These are phyloP conservation scores for Phytophthora cactorum DNA, from an alignment of 352 stramenopile genomes.

Conservation along the genomic window DNA sequence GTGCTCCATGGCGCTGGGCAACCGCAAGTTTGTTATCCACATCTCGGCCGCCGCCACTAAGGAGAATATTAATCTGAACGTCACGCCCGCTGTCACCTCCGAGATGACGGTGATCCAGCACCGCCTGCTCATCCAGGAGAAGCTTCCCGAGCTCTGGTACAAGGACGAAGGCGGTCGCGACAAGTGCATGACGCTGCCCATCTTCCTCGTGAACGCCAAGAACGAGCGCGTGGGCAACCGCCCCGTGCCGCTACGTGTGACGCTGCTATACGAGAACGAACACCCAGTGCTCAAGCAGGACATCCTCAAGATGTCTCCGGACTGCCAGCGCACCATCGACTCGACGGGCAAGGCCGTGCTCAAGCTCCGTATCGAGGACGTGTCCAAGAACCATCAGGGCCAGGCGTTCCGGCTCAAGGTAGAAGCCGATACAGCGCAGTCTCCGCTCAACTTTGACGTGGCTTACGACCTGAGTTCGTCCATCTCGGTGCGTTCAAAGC, in stretches of 20 bases:
- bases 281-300: conserved; percentile 94
- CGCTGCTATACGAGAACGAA: conserved; percentile 89
- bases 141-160: conserved; percentile 87
- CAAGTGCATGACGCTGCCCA: conserved; percentile 87
- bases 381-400: conserved; percentile 97
- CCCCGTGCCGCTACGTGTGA: conserved; percentile 79
- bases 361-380: conserved; percentile 94
- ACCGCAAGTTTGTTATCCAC: conserved; percentile 88
- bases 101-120: conserved; percentile 90
- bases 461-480: conserved; percentile 90
- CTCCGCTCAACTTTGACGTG: conserved; percentile 90
- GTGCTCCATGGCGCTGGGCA: conserved; percentile 86
- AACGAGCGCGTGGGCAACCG: conserved; percentile 79
- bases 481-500: conserved; percentile 95
- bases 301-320: conserved; percentile 91
- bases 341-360: conserved; percentile 83
- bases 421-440: conserved; percentile 89
- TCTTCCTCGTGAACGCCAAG: conserved; percentile 82
- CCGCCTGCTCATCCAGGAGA: conserved; percentile 83
- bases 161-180: conserved; percentile 86
- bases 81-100: conserved; percentile 68
- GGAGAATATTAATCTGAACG: conserved; percentile 49
- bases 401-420: conserved; percentile 94
- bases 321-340: conserved; percentile 89
- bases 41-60: conserved; percentile 69